Base-by-base conservation (phyloP, 192 early-diverging fungal species). In the Rhizophlyctis rosea region DNA sequence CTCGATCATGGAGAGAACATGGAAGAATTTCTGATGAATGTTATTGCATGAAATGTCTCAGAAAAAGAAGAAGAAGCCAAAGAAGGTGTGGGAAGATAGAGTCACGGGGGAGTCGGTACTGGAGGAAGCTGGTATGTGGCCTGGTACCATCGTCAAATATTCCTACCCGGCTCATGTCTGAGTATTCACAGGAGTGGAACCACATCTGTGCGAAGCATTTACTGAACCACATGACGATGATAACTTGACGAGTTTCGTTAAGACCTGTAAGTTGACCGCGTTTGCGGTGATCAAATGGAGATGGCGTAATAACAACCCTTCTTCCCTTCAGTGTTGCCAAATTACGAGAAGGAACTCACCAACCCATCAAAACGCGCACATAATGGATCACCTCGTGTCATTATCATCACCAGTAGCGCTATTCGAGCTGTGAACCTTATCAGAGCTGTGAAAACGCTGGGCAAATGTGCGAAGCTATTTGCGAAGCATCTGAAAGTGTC, bases 401-500 rank as follows among this genome's bases (percentile, higher is more conserved):
- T 90, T 51, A 74, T 90, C 53, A 54, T 91, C 2, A 80, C 81
- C 9, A 62, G 78, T 11, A 79, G 81, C 53, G 89, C 87, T 16
- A 72, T 87, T 35, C 77, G 87, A 24, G 78, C 82, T 0, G 80
- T 85, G 1, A 79, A 88, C 23, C 64, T 91, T 32, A 75, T 77
- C 34, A 71, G 83, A 47, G 69, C 71, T 24, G 50, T 87, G 50
- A 76, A 81, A 29, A 69, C 74, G 34, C 71, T 84, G 14, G 71
- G 75, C 25, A 79, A 83, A 56, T 73, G 78, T 49, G 86, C 74
- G 24, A 91, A 91, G 75, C 66, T 91, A 47, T 91, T 91, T 70
- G 85, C 88, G 1, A 82, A 86, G 48, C 90, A 91, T 67, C 67
- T 91, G 69, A 91, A 91, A 62, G 67, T 90, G 1, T 58, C 80